These are phyloP conservation scores for Hypoxylon lienhwacheense DNA, from an alignment of 495 filamentous ascomycete species.

Conservation along the genomic window DNA sequence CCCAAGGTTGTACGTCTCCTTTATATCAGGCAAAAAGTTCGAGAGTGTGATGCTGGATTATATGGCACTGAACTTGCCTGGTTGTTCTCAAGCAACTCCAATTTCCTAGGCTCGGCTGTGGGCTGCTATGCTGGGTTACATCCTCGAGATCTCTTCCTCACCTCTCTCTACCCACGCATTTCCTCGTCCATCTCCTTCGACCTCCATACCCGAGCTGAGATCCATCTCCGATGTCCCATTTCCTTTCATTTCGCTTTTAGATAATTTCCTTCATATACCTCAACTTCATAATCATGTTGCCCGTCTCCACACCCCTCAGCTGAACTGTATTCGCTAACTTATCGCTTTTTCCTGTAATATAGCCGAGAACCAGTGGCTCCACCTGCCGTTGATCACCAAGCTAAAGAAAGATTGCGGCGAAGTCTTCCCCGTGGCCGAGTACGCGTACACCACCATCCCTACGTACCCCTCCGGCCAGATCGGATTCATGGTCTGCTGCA, in stretches of 20 bases:
- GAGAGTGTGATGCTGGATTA: conserved; percentile 31
- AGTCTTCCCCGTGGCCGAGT: conserved; percentile 96
- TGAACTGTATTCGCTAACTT: conserved; percentile 12
- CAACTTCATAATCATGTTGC: not conserved
- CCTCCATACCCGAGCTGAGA: conserved; percentile 1
- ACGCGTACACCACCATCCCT: conserved; percentile 99
- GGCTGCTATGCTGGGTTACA: conserved; percentile 15
- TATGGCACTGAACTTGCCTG: conserved; percentile 36
- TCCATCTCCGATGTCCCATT: not conserved
- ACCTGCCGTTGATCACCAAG: conserved; percentile 83
- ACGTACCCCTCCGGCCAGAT: conserved; percentile 99
- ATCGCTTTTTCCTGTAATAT: conserved; percentile 17
- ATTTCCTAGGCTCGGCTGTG: conserved; percentile 28
- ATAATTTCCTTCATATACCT: not conserved
- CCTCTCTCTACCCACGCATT: conserved; percentile 9
- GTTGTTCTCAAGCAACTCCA: conserved; percentile 34
- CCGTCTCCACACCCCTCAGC: conserved; percentile 1
- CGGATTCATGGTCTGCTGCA: conserved; percentile 99
- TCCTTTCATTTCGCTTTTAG: not conserved
- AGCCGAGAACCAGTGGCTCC: conserved; percentile 99
- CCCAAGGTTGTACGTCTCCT: conserved; percentile 98
- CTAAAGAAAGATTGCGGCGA: conserved; percentile 95
- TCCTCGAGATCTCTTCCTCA: conserved; percentile 30
- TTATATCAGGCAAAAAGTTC: conserved; percentile 46
- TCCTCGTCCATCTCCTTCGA: not conserved